A percentile compares a stretch with the other conserved stretches of the same genome.
Conservation (phyloP, 1,139 yeast species). For the Hyphopichia fennica region DNA sequence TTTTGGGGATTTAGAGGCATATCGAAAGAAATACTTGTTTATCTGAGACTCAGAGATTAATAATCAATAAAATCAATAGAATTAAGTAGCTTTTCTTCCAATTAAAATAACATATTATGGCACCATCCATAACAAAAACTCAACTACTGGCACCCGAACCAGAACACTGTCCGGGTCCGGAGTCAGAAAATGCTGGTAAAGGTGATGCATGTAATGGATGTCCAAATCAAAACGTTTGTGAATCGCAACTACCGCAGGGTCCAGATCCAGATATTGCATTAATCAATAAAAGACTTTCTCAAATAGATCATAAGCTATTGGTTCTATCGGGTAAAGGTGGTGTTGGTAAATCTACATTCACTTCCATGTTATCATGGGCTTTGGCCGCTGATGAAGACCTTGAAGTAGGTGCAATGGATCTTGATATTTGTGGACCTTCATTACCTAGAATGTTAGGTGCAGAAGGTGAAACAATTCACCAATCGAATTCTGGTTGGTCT, state of each 20-base stretch:
- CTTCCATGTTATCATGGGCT: constrained; percentile 95
- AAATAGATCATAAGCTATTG: constrained; percentile 77
- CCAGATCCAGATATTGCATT: constrained; percentile 92
- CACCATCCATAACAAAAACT: constrained; percentile 10
- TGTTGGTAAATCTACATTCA: constrained; percentile 95
- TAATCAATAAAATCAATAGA: neutral
- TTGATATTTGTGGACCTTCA: constrained; percentile 97
- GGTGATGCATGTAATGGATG: constrained; percentile 95
- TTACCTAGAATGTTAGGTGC: constrained; percentile 95
- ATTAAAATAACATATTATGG: constrained; percentile 3
- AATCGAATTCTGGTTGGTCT: constrained; percentile 91
- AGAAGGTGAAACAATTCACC: constrained; percentile 80
- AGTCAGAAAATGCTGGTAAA: constrained; percentile 88
- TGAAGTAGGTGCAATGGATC: constrained; percentile 95
- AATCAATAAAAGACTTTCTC: constrained; percentile 66
- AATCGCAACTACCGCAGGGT: constrained; percentile 79
- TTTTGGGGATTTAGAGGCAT: neutral
- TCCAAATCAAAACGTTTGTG: constrained; percentile 89
- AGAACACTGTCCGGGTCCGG: constrained; percentile 98
- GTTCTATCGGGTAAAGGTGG: constrained; percentile 98
- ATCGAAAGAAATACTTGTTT: neutral
- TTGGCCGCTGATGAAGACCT: constrained; percentile 82
- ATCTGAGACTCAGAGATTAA: neutral
- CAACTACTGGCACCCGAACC: constrained; percentile 65
- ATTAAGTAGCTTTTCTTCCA: too few relatives aligned